Conservation (phyloP, 2,329 filamentous ascomycete species). For the Nothomitra cinnamomea region DNA sequence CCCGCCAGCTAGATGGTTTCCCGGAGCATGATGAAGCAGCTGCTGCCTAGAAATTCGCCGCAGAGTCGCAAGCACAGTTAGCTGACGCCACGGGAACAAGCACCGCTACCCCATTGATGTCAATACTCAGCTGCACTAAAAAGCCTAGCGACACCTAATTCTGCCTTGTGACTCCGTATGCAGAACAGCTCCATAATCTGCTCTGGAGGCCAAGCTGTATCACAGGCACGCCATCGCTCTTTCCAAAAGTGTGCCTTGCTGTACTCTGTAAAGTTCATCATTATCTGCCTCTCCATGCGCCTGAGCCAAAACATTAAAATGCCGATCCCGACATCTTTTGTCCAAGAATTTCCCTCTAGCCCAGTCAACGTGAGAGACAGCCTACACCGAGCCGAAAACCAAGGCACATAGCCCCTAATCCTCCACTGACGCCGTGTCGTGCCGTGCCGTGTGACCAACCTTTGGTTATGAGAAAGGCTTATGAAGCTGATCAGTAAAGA, state of each 20-base stretch:
- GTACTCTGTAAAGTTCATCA: too few species aligned
- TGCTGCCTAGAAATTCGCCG: background rate
- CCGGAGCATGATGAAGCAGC: too few species aligned
- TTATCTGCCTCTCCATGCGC: background rate
- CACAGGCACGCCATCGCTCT: background rate
- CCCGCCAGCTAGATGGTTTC: too few species aligned
- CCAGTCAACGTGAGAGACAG: too few species aligned
- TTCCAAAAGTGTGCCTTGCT: background rate
- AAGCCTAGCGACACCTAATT: background rate
- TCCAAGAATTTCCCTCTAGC: background rate
- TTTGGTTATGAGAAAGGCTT: background rate
- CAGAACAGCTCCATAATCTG: background rate
- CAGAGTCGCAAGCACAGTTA: background rate
- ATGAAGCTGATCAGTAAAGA: background rate
- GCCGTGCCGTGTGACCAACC: background rate
- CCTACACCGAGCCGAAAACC: background rate
- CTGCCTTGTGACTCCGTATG: background rate
- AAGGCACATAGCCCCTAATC: background rate
- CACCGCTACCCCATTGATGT: background rate
- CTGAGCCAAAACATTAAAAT: background rate
- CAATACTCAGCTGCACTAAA: background rate
- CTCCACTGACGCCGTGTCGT: background rate
- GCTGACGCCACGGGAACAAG: background rate
- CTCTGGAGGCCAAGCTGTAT: background rate
- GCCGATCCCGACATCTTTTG: background rate